Conservation (phyloP, 345 rosid species). For the Aegle marmelos region DNA sequence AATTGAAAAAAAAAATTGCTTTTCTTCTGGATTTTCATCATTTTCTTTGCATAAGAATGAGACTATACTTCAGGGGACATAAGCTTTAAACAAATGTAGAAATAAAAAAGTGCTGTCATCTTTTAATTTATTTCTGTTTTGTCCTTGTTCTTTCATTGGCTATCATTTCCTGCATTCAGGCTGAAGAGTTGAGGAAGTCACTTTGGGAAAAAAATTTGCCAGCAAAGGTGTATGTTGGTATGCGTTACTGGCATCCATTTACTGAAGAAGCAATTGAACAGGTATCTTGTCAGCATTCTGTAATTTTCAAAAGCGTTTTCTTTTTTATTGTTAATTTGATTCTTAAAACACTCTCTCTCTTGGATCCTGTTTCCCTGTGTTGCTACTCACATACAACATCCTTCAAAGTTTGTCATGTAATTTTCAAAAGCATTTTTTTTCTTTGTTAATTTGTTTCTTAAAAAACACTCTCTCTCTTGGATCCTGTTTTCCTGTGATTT, state of each 20-base stretch:
- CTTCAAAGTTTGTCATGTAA: background rate
- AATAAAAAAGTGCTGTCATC: background rate
- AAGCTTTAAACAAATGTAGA: background rate
- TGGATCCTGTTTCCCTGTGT: background rate
- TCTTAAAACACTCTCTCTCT: background rate
- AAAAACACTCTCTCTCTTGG: background rate
- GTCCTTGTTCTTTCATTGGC: conserved; percentile 3
- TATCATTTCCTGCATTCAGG: conserved; percentile 41
- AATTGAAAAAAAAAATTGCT: background rate
- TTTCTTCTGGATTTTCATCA: background rate
- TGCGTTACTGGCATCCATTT: conserved; percentile 99
- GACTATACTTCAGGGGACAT: background rate
- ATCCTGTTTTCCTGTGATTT: background rate
- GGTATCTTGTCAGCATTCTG: conserved; percentile 39
- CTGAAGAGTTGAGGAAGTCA: conserved; percentile 82
- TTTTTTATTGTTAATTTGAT: background rate
- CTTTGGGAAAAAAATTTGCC: conserved; percentile 84
- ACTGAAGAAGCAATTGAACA: conserved; percentile 97
- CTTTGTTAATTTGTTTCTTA: background rate
- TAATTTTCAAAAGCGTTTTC: background rate
- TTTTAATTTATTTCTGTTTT: conserved; percentile 6
- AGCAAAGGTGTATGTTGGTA: conserved; percentile 93
- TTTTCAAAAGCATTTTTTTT: background rate
- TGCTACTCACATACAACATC: background rate
- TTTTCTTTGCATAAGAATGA: background rate